A percentile compares a stretch with the other conserved stretches of the same genome.
Conservation (phyloP, 192 early-diverging fungal species). For the Glomus cerebriforme region DNA sequence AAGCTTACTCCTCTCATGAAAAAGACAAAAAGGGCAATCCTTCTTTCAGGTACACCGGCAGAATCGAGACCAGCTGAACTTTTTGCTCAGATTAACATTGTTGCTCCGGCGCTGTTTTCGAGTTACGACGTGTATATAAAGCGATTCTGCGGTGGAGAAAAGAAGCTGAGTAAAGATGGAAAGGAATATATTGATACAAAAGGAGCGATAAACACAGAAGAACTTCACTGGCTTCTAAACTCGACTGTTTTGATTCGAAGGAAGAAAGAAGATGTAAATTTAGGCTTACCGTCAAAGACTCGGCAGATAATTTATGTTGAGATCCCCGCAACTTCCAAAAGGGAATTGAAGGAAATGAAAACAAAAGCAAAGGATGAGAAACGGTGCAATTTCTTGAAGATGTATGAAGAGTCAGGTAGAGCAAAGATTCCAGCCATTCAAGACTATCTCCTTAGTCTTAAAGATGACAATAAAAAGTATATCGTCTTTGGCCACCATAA, state of each 20-base stretch:
- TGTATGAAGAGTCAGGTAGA: slow-evolving; percentile 30
- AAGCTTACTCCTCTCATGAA: slow-evolving; percentile 40
- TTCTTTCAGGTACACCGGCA: not conserved
- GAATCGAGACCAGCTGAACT: not conserved
- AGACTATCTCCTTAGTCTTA: slow-evolving; percentile 46
- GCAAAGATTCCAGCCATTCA: slow-evolving; percentile 42
- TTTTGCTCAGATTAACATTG: not conserved
- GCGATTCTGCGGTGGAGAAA: not conserved
- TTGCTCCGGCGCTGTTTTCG: not conserved
- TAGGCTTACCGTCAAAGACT: slow-evolving; percentile 45
- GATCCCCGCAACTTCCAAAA: slow-evolving; percentile 16
- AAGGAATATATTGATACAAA: not conserved
- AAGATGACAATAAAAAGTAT: slow-evolving; percentile 43
- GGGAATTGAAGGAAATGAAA: slow-evolving; percentile 32
- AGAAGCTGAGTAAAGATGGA: not conserved
- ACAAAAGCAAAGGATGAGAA: not conserved
- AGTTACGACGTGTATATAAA: not conserved
- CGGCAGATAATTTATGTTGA: slow-evolving; percentile 42
- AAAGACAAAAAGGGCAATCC: not conserved
- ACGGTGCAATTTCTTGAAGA: not conserved
- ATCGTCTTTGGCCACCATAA: slow-evolving; percentile 55
- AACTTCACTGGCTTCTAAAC: slow-evolving; percentile 46
- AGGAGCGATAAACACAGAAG: slow-evolving; percentile 43
- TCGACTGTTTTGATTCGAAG: slow-evolving; percentile 50
- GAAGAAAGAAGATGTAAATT: slow-evolving; percentile 48